Evolutionary conservation across 257 asterid genomes (phyloP).

Genomic region (Salvia splendens): DNA sequence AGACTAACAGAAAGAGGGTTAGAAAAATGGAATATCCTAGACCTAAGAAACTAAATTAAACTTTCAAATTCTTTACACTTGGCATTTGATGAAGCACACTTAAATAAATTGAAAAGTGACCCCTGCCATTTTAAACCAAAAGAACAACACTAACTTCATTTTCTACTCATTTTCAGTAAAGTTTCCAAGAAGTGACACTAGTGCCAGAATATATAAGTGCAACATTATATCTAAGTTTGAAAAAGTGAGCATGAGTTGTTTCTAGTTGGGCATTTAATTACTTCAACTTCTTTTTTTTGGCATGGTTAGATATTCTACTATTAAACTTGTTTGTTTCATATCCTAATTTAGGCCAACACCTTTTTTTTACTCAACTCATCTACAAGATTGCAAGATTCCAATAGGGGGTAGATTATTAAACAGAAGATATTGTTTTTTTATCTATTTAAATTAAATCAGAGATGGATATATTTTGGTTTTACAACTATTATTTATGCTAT

Average conservation of each 20-base stretch:
- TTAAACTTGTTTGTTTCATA: not conserved
- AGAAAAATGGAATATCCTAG: not conserved
- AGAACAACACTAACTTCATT: not conserved
- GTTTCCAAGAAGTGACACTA: not conserved
- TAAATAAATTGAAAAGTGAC: not conserved
- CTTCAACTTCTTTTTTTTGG: not conserved
- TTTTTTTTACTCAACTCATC: not conserved
- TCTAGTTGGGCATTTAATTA: not conserved
- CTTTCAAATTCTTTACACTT: not conserved
- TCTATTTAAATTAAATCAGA: too few relatives aligned
- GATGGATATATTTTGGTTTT: too few relatives aligned
- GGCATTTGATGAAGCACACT: not conserved
- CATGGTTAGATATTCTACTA: not conserved
- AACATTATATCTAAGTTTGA: not conserved
- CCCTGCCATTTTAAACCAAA: not conserved
- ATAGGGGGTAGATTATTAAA: not conserved
- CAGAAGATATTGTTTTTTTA: too few relatives aligned
- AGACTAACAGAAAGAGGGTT: too few relatives aligned
- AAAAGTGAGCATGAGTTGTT: not conserved
- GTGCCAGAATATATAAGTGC: not conserved
- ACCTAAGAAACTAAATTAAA: not conserved
- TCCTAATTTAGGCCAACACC: not conserved
- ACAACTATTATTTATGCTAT: too few relatives aligned
- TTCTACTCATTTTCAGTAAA: conserved; percentile 7
- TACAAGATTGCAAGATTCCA: not conserved